Base-by-base conservation (phyloP, 345 rosid species). In the Arabis alpina region DNA sequence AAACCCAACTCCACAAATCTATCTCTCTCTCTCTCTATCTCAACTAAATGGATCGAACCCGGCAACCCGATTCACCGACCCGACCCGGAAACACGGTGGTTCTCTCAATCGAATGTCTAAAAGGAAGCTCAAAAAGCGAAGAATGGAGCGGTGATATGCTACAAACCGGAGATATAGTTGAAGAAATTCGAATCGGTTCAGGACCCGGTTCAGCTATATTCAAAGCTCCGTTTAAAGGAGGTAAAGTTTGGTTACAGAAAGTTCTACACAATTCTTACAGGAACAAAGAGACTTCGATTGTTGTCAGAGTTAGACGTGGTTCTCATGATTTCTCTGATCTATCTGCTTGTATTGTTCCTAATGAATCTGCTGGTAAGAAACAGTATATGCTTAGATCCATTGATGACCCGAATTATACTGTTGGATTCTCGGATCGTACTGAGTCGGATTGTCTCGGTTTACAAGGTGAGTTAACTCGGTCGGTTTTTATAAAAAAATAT, bases 91-190 rank as follows among this genome's bases (percentile, higher is more conserved):
- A 86, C 42, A 14, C 68, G 25, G 11, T 49, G 2, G 91, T 89
- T 8, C 87, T 89, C 60, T 88, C 99, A 10, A 86, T 94, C 77
- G 99, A 91, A 13, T 91, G 97, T 57, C 84, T 94, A 0, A 91
- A 86, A 73, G 97, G 99, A 43, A 86, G 87, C 71, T 89, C 95
- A 14, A 94, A 81, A 71, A 94, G 91, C 68, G 97, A 89, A 23
- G 98, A 93, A 73, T 91, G 98, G 98, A 84, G 94, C 60, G 87
- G 85, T n/a, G 99, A 91, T 75, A 88, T 88, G 93, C 91, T 91
- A 53, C 97, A 94, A 64, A 91, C 97, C 0, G 99, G 97, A n/a
- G 99, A 94, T 70, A 86, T 94, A 76, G 99, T 94, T 0, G 99
- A 91, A 65, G 97, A 94, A 72, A 82, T 94, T 42, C 73, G 79